Evolutionary conservation across 805 yeast species (phyloP), one percentile per base, ranked within the genome.

Genomic region (Saturnispora kantuleensis): DNA sequence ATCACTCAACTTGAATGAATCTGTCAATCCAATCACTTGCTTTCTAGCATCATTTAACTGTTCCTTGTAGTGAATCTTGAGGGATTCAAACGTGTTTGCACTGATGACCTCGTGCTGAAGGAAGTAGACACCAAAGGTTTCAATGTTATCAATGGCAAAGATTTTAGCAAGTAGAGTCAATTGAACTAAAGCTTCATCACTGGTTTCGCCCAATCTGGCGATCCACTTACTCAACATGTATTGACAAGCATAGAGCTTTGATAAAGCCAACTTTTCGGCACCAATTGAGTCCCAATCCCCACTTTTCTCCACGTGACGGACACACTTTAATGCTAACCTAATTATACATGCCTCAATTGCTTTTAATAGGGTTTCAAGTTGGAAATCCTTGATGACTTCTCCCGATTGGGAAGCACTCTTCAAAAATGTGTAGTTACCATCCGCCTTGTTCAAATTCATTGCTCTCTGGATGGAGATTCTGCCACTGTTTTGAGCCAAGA

Each of bases 401-500:
- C 68, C 65, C 31, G 60, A 48, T 7, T 46, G 38, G 10, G 51
- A 21, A 10, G 56, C 53, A 9, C 36, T 41, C 17, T 47, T 44
- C 10, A 59, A 40, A 54, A 76, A 77, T 2, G 57, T 56, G 41
- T 75, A 67, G 26, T 73, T 70, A 1, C 38, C 42, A 46, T 74
- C 75, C 44, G 66, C 61, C 42, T 66, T 63, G 31, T 66, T 51
- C 30, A 47, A 51, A 6, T 57, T 55, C 41, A 66, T 58, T 21
- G 71, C 70, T 47, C 67, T 64, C 61, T 76, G 82, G 50, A 80
- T 68, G 34, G 81, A 69, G 21, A 93, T 77, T 62, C 90, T 80
- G 47, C 96, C 97, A 47, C 87, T 77, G 44, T 87, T 81, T 64
- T 86, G 77, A 2, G 88, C 84, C 51, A 89, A 71, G 37, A 89